These are phyloP conservation scores for Cladophialophora carrionii DNA, from an alignment of 2,329 filamentous ascomycete genomes.

Conservation along the genomic window DNA sequence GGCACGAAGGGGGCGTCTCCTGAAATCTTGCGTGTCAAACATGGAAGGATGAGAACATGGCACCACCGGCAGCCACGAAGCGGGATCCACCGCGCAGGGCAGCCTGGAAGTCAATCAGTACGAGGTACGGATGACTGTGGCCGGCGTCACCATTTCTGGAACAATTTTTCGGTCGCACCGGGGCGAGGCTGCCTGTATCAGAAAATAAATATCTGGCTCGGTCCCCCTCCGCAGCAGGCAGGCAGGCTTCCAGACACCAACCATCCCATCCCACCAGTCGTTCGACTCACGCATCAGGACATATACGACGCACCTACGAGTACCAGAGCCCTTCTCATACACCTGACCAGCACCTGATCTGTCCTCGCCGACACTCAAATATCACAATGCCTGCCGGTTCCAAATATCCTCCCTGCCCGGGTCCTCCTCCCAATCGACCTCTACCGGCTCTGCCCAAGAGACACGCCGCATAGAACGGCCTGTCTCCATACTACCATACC, in stretches of 20 bases:
- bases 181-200: conserved; percentile 24
- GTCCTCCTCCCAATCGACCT: conserved; percentile 41
- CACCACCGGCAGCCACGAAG: conserved; percentile 25
- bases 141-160: conserved; percentile 35
- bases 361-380: conserved; percentile 9
- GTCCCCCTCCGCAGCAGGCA: conserved; percentile 17
- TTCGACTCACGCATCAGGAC: not conserved
- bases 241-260: conserved; percentile 16
- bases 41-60: conserved; percentile 12
- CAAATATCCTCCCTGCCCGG: conserved; percentile 42
- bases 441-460: conserved; percentile 41
- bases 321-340: not conserved
- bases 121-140: conserved; percentile 29
- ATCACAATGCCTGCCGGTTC: conserved; percentile 40
- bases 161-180: conserved; percentile 32
- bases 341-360: conserved; percentile 1
- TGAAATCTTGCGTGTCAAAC: conserved; percentile 27
- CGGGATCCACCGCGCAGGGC: conserved; percentile 26
- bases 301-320: not conserved
- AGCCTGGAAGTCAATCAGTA: conserved; percentile 14
- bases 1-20: conserved; percentile 19
- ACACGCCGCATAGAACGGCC: not conserved
- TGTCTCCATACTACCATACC: not conserved
- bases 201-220: conserved; percentile 35
- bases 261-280: not conserved